These are phyloP conservation scores for Arthroderma uncinatum DNA, from an alignment of 2,329 filamentous ascomycete species.

Conservation along the genomic window DNA sequence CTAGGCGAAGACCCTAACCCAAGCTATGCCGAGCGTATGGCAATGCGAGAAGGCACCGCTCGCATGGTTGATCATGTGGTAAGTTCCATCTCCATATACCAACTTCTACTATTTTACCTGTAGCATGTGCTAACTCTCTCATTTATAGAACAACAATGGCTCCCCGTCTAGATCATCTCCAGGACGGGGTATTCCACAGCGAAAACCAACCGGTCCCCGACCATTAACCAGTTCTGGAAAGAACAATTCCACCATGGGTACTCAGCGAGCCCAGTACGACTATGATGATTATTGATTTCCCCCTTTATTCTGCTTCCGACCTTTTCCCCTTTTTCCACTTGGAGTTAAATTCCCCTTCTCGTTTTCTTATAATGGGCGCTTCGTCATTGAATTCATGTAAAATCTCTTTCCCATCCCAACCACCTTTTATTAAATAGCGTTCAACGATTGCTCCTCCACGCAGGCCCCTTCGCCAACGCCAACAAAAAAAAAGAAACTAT, in stretches of 20 bases:
- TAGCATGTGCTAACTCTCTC: constrained; percentile 8
- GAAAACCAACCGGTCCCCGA: constrained; percentile 40
- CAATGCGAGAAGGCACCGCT: constrained; percentile 23
- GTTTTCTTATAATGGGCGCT: not conserved
- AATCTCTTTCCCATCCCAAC: not conserved
- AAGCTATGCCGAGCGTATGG: constrained; percentile 33
- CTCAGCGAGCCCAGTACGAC: constrained; percentile 26
- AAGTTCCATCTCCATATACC: constrained; percentile 12
- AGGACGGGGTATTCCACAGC: constrained; percentile 25
- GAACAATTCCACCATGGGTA: constrained; percentile 21
- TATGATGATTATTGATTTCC: constrained; percentile 24
- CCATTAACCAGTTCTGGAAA: constrained; percentile 31
- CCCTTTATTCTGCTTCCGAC: constrained; percentile 11
- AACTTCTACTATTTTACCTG: constrained; percentile 11
- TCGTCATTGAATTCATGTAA: constrained; percentile 12
- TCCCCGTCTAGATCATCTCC: constrained; percentile 23
- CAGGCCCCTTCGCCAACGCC: not conserved
- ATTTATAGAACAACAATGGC: not conserved
- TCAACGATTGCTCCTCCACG: not conserved
- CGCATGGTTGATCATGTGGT: constrained; percentile 21
- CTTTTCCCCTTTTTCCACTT: constrained; percentile 3
- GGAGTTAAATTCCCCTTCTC: not conserved
- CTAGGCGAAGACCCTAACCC: constrained; percentile 26
- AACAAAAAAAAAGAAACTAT: not conserved
- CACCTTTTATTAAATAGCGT: not conserved